These are phyloP conservation scores for Leptographium galeiforme DNA, from an alignment of 2,329 filamentous ascomycete genomes.

Conservation along the genomic window DNA sequence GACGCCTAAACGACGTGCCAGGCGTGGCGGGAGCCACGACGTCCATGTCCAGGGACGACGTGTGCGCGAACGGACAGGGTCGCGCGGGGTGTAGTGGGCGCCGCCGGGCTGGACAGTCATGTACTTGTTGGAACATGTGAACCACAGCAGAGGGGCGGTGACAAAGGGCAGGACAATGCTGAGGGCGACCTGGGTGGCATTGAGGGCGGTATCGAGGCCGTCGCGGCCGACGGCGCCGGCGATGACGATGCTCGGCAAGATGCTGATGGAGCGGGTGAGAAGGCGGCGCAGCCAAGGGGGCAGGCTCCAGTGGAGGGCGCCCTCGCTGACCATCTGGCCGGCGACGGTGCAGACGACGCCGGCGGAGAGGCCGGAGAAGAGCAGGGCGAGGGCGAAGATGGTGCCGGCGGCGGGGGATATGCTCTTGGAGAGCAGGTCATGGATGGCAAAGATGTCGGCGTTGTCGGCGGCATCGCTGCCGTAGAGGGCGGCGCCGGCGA, in stretches of 20 bases:
- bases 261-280: conserved; percentile 65
- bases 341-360: conserved; percentile 84
- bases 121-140: conserved; percentile 64
- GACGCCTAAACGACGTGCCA: background rate
- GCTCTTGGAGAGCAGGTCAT: conserved; percentile 53
- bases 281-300: conserved; percentile 68
- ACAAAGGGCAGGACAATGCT: conserved; percentile 72
- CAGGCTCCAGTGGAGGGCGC: conserved; percentile 61
- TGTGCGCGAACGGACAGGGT: background rate
- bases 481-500: conserved; percentile 66
- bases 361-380: conserved; percentile 68
- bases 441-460: conserved; percentile 74
- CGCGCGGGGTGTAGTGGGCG: conserved; percentile 18
- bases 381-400: conserved; percentile 69
- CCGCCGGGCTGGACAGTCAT: conserved; percentile 54
- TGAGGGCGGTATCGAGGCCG: conserved; percentile 59
- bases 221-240: conserved; percentile 61
- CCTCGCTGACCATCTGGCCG: conserved; percentile 80
- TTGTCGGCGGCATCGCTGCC: conserved; percentile 43
- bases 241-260: conserved; percentile 72
- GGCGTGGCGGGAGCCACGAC: background rate
- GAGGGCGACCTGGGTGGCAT: conserved; percentile 64
- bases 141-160: conserved; percentile 72
- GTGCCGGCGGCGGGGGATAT: conserved; percentile 66
- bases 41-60: background rate